These are phyloP conservation scores for Mucor mucedo DNA, from an alignment of 371 early-diverging fungal genomes.

Conservation along the genomic window DNA sequence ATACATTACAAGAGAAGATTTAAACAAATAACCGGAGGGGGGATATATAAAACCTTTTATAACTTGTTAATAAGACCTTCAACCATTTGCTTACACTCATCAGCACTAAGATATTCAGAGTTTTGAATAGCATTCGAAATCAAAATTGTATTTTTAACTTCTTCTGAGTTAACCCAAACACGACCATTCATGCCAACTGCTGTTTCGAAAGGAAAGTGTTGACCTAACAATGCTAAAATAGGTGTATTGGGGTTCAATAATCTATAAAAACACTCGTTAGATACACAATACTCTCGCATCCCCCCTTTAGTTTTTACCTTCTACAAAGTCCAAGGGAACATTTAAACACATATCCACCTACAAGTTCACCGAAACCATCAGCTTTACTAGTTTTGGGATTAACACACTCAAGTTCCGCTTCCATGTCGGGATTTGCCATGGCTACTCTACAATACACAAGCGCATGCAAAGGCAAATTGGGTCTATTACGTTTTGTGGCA, in stretches of 20 bases:
- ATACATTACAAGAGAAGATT: background rate
- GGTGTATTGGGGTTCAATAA: conserved; percentile 74
- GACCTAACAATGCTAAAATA: conserved; percentile 69
- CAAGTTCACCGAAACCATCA: conserved; percentile 84
- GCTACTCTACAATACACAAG: conserved; percentile 86
- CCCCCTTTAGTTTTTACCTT: conserved; percentile 45
- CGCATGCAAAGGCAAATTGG: conserved; percentile 72
- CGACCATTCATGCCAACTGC: conserved; percentile 95
- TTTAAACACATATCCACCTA: conserved; percentile 71
- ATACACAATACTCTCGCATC: background rate
- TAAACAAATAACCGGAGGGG: background rate
- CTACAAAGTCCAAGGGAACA: conserved; percentile 79
- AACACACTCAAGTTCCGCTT: conserved; percentile 92
- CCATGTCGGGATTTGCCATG: conserved; percentile 94
- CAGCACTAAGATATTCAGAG: conserved; percentile 70
- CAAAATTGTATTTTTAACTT: conserved; percentile 62
- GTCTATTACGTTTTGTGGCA: conserved; percentile 92
- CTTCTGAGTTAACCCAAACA: conserved; percentile 85
- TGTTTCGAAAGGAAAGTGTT: conserved; percentile 82
- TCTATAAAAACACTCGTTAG: conserved; percentile 37
- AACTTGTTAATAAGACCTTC: conserved; percentile 37
- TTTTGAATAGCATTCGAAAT: conserved; percentile 76
- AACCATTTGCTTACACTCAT: conserved; percentile 73
- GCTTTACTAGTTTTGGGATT: conserved; percentile 76
- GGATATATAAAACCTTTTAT: conserved; percentile 6